These are phyloP conservation scores for Torrubiella hemipterigena DNA, from an alignment of 2,329 filamentous ascomycete genomes.

Conservation along the genomic window DNA sequence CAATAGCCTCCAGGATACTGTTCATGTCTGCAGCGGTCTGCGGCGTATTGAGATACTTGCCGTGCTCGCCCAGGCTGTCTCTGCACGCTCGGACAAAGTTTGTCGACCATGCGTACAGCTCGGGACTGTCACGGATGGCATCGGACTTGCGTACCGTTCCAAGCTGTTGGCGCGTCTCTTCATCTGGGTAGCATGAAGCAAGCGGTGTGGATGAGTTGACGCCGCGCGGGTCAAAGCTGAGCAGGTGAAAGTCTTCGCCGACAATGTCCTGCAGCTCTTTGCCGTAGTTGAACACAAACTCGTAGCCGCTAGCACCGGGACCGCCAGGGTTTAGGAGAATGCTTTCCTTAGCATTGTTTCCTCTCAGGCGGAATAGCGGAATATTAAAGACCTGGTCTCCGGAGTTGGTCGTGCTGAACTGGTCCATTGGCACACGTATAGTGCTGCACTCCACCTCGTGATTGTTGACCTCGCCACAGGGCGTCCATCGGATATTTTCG, in stretches of 20 bases:
- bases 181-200: slow-evolving; percentile 27
- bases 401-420: slow-evolving; percentile 22
- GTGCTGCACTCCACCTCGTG: slow-evolving; percentile 27
- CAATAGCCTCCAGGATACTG: slow-evolving; percentile 29
- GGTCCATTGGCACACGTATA: slow-evolving; percentile 34
- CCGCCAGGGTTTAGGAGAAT: slow-evolving; percentile 36
- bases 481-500: slow-evolving; percentile 24
- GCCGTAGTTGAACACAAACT: slow-evolving; percentile 22
- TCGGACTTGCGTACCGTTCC: slow-evolving; percentile 13
- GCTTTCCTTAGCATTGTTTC: slow-evolving; percentile 27
- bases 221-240: slow-evolving; percentile 35
- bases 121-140: slow-evolving; percentile 19
- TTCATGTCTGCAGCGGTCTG: slow-evolving; percentile 41
- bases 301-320: slow-evolving; percentile 30
- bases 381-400: slow-evolving; percentile 27
- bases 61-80: slow-evolving; percentile 32
- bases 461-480: slow-evolving; percentile 24
- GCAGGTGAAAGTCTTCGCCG: slow-evolving; percentile 31
- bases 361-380: slow-evolving; percentile 31
- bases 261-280: slow-evolving; percentile 19
- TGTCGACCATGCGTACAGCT: slow-evolving; percentile 27
- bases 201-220: slow-evolving; percentile 17
- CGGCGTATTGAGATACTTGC: slow-evolving; percentile 33
- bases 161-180: slow-evolving; percentile 16
- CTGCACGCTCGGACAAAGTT: slow-evolving; percentile 27